A percentile compares a stretch with the other conserved stretches of the same genome.
Evolutionary conservation across 768 basidiomycete genomes (phyloP).

Genomic region (Sistotremastrum suecicum): DNA sequence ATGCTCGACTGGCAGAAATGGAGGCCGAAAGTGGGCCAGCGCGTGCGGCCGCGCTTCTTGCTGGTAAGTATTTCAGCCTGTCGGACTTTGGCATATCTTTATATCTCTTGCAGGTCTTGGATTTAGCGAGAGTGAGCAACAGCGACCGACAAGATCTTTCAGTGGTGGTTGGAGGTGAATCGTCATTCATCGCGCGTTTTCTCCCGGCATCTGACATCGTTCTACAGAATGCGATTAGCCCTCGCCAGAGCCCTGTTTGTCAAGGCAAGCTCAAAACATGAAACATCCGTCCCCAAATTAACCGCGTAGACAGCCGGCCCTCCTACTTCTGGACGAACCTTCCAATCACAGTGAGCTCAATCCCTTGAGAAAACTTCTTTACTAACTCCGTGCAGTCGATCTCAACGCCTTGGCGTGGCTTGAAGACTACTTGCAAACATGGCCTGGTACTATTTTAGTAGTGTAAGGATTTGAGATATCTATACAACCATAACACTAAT

Average conservation of each 20-base stretch:
- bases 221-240: constrained; percentile 79
- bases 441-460: constrained; percentile 83
- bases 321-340: constrained; percentile 82
- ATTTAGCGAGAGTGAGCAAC: constrained; percentile 81
- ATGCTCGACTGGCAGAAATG: constrained; percentile 87
- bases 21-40: constrained; percentile 97
- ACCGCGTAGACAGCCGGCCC: constrained; percentile 34
- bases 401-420: constrained; percentile 95
- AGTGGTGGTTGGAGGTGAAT: constrained; percentile 88
- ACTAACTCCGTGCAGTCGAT: constrained; percentile 39
- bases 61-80: constrained; percentile 34
- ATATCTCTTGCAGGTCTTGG: constrained; percentile 51
- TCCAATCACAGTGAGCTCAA: constrained; percentile 78
- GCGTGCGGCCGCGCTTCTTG: constrained; percentile 75
- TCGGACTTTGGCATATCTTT: background rate
- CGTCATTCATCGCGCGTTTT: background rate
- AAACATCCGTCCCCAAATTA: background rate
- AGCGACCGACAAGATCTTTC: constrained; percentile 69
- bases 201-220: background rate
- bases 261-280: constrained; percentile 35
- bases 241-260: constrained; percentile 93
- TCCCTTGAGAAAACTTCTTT: background rate
- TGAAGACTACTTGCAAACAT: constrained; percentile 93
- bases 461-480: constrained; percentile 41
- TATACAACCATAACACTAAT: background rate